Percentiles rank a stretch among this genome's conserved stretches.
Conservation (phyloP, 345 rosid species). For the Populus davidiana region DNA sequence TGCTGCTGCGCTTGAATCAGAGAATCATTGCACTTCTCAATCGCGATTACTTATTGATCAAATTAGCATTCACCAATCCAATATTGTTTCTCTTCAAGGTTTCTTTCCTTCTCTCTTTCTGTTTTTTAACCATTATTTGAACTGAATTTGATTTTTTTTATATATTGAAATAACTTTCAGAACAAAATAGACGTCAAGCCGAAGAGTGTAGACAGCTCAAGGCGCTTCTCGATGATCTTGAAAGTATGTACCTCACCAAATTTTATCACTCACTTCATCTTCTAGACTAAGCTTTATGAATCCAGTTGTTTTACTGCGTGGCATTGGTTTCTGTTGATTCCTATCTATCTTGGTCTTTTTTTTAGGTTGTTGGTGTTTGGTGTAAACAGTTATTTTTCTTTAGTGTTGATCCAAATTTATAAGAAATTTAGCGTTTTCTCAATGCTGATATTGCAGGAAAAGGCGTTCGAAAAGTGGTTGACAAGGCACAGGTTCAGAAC, state of each 20-base stretch:
- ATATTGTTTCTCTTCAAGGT: conserved; percentile 82
- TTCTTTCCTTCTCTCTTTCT: background rate
- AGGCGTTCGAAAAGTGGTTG: conserved; percentile 53
- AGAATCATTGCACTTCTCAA: conserved; percentile 75
- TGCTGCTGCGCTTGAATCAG: conserved; percentile 73
- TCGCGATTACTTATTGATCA: conserved; percentile 71
- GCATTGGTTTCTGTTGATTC: background rate
- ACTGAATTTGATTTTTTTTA: background rate
- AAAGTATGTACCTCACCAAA: conserved; percentile 45
- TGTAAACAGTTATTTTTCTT: background rate
- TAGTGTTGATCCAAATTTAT: background rate
- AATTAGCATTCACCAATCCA: conserved; percentile 68
- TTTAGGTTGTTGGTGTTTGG: background rate
- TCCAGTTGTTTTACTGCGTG: background rate
- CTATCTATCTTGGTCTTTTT: background rate
- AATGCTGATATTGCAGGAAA: conserved; percentile 54
- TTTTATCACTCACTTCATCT: no score
- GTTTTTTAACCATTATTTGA: background rate
- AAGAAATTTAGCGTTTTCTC: conserved; percentile 11
- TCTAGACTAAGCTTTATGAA: no score
- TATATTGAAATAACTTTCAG: conserved; percentile 36
- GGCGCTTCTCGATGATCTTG: conserved; percentile 61
- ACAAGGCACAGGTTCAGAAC: conserved; percentile 50
- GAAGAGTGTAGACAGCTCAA: conserved; percentile 63
- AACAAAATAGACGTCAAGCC: conserved; percentile 51